A percentile compares a stretch with the other conserved stretches of the same genome.
Conservation (phyloP, 257 asterid species). For the Gardenia jasminoides region DNA sequence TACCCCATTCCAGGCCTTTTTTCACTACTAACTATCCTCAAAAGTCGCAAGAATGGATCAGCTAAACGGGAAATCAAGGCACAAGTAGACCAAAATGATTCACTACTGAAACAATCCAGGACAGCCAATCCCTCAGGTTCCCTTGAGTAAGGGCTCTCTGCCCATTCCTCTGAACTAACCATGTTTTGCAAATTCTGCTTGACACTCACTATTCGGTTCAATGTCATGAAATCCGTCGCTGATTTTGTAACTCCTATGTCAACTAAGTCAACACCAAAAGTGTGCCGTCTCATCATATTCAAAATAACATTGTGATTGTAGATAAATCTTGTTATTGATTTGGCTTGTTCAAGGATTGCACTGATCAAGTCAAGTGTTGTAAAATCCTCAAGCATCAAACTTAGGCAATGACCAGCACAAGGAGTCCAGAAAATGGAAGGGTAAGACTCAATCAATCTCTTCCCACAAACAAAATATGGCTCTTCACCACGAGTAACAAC, state of each 20-base stretch:
- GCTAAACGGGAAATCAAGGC: constrained; percentile 44
- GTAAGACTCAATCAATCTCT: constrained; percentile 52
- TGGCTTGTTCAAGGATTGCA: constrained; percentile 65
- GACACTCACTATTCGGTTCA: constrained; percentile 62
- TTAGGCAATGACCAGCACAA: constrained; percentile 70
- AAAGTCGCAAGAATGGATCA: constrained; percentile 71
- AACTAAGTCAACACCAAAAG: constrained; percentile 74
- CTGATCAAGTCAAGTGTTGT: constrained; percentile 52
- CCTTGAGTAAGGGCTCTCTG: constrained; percentile 68
- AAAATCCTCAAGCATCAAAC: constrained; percentile 75
- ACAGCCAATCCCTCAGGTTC: constrained; percentile 59
- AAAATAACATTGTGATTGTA: constrained; percentile 53
- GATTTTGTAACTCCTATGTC: constrained; percentile 57
- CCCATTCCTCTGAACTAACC: constrained; percentile 95
- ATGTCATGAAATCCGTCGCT: constrained; percentile 64
- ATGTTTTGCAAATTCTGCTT: constrained; percentile 73
- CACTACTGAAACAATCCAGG: constrained; percentile 51
- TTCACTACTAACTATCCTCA: constrained; percentile 68
- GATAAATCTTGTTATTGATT: constrained; percentile 66
- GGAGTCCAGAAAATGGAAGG: constrained; percentile 88
- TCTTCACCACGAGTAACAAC: constrained; percentile 74
- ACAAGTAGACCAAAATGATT: constrained; percentile 78
- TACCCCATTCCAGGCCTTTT: constrained; percentile 84
- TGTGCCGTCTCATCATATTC: constrained; percentile 75
- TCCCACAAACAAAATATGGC: constrained; percentile 58